phyloP scores from a whole-genome alignment of 2,329 filamentous ascomycete genomes.

The Didymella glomerata region DNA sequence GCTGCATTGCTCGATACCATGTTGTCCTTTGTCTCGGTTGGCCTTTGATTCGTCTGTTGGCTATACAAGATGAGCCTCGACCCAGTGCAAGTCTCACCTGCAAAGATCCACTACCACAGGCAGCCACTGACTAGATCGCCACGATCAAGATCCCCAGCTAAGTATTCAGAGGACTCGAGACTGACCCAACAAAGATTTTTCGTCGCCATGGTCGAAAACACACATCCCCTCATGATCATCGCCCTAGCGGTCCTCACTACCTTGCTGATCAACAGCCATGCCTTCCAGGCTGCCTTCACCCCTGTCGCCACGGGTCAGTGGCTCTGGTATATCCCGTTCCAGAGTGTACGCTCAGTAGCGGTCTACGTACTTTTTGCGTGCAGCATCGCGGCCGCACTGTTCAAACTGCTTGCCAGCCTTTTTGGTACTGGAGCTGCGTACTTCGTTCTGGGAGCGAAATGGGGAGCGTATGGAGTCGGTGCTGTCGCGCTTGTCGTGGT shows the following conservation, averaged over 20 bases:
- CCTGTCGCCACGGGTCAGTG: background rate
- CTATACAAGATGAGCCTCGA: background rate
- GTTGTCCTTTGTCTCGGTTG: background rate
- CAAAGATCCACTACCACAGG: background rate
- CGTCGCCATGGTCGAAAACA: background rate
- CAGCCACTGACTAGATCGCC: background rate
- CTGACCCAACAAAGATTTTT: background rate
- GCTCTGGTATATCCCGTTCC: background rate
- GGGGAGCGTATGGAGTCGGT: background rate
- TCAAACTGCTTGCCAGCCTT: background rate
- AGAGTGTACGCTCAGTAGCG: background rate
- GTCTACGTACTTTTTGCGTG: background rate
- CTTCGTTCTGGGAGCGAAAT: background rate
- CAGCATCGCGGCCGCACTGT: background rate
- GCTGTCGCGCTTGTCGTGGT: background rate
- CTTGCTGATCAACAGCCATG: background rate
- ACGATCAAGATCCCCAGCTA: background rate
- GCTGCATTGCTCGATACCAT: background rate
- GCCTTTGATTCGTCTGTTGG: background rate
- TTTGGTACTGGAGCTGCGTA: background rate
- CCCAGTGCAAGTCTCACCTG: background rate
- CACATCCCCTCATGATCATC: background rate
- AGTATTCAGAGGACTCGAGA: background rate
- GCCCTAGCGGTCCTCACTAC: background rate
- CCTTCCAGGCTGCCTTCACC: background rate